These are phyloP conservation scores for Ophioceras dolichostomum DNA, from an alignment of 2,329 filamentous ascomycete species.

Conservation along the genomic window DNA sequence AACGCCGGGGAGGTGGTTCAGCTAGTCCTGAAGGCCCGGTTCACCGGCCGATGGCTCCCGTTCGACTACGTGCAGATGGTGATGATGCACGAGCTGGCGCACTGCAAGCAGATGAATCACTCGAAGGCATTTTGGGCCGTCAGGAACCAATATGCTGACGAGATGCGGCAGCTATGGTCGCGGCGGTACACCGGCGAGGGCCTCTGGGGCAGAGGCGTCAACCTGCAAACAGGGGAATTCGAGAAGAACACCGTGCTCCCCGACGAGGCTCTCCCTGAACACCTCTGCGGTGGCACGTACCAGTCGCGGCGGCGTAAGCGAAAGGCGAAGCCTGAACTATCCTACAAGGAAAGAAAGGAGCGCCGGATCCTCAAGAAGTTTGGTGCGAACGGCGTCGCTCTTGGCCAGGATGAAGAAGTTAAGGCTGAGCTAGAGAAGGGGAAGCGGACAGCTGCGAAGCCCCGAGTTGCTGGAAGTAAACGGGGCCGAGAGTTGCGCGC, in stretches of 20 bases:
- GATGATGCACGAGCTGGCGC: conserved; percentile 87
- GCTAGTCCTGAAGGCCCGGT: conserved; percentile 60
- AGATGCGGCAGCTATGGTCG: conserved; percentile 60
- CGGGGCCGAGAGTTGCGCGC: conserved; percentile 65
- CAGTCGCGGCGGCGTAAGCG: conserved; percentile 44
- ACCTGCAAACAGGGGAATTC: conserved; percentile 48
- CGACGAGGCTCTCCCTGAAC: conserved; percentile 50
- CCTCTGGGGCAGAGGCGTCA: conserved; percentile 64
- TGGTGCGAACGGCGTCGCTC: conserved; percentile 52
- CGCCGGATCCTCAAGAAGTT: conserved; percentile 65
- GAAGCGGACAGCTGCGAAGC: conserved; percentile 49
- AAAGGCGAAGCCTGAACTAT: conserved; percentile 33
- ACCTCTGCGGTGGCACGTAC: conserved; percentile 75
- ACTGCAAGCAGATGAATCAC: conserved; percentile 90
- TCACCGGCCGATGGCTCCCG: conserved; percentile 59
- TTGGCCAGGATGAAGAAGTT: conserved; percentile 57
- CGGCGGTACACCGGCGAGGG: conserved; percentile 68
- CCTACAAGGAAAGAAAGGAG: conserved; percentile 63
- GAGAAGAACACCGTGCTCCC: conserved; percentile 37
- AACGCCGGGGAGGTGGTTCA: conserved; percentile 82
- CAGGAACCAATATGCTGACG: conserved; percentile 57
- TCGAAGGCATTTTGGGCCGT: conserved; percentile 70
- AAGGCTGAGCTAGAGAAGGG: conserved; percentile 57
- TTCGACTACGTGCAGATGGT: conserved; percentile 85
- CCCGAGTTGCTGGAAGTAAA: conserved; percentile 62